These are phyloP conservation scores for Sclerotinia glacialis DNA, from an alignment of 2,329 filamentous ascomycete genomes.

Conservation along the genomic window DNA sequence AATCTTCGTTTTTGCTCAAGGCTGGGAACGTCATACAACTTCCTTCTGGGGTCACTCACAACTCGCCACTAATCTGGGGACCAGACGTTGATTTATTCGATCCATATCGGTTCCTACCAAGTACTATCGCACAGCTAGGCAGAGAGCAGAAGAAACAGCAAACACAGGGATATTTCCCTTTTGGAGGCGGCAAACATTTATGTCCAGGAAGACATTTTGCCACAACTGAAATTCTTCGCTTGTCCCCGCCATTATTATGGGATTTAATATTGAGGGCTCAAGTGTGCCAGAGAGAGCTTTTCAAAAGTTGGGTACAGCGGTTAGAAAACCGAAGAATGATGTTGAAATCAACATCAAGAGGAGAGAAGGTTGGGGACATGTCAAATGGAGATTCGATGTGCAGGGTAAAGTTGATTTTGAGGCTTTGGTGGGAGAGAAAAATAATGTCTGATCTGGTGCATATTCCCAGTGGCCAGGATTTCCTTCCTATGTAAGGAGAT, in stretches of 20 bases:
- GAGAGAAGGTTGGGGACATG: constrained; percentile 31
- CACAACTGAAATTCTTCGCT: constrained; percentile 43
- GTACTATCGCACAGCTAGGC: constrained; percentile 24
- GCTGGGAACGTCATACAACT: constrained; percentile 47
- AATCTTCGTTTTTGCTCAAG: constrained; percentile 44
- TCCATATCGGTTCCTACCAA: constrained; percentile 43
- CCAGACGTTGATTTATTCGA: constrained; percentile 44
- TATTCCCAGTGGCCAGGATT: neutral
- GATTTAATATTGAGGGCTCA: constrained; percentile 32
- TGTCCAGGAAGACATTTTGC: constrained; percentile 45
- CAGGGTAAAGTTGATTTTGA: constrained; percentile 23
- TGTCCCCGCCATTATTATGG: constrained; percentile 38
- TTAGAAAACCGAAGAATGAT: constrained; percentile 34
- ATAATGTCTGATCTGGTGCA: neutral
- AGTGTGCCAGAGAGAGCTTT: constrained; percentile 27
- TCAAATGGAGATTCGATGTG: constrained; percentile 32
- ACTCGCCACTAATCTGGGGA: constrained; percentile 46
- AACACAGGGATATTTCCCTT: constrained; percentile 41
- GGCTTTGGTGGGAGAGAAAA: constrained; percentile 22
- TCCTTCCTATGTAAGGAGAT: neutral
- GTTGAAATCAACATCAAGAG: constrained; percentile 27
- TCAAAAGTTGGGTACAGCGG: constrained; percentile 32
- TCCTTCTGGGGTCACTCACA: constrained; percentile 45
- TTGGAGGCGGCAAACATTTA: constrained; percentile 44
- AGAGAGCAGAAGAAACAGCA: constrained; percentile 28